Conservation (phyloP, 768 basidiomycete species). For the Leucocoprinus sp. region DNA sequence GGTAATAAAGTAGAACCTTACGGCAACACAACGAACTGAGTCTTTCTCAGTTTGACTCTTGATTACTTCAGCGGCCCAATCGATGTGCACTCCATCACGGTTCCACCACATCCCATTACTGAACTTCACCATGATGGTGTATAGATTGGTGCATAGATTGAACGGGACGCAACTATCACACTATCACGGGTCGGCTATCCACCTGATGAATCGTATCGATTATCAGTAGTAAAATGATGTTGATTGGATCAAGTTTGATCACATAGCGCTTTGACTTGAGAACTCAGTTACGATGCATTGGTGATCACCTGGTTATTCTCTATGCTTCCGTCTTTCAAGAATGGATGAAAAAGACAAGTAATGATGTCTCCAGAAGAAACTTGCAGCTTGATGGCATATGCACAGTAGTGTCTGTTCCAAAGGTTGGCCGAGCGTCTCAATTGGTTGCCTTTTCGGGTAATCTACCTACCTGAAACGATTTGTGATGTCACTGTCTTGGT, state of each 20-base stretch:
- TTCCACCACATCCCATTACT: conserved; percentile 26
- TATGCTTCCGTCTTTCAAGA: too few relatives aligned
- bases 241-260: not conserved
- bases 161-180: not conserved
- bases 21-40: conserved; percentile 22
- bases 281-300: too few relatives aligned
- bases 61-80: conserved; percentile 24
- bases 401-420: too few relatives aligned
- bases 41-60: conserved; percentile 17
- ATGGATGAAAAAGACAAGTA: too few relatives aligned
- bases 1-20: conserved; percentile 12
- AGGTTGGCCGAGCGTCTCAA: too few relatives aligned
- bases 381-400: too few relatives aligned
- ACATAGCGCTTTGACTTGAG: too few relatives aligned
- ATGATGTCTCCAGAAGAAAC: too few relatives aligned
- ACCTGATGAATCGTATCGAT: not conserved
- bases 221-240: not conserved
- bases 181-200: not conserved
- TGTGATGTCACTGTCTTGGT: too few relatives aligned
- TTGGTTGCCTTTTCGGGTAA: too few relatives aligned
- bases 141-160: not conserved
- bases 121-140: conserved; percentile 22
- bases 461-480: too few relatives aligned
- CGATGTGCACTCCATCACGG: conserved; percentile 19
- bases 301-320: too few relatives aligned